Percentiles rank a stretch among this genome's conserved stretches.
These are phyloP conservation scores for Staphylotrichum longicolle DNA, from an alignment of 495 filamentous ascomycete genomes.

Conservation along the genomic window DNA sequence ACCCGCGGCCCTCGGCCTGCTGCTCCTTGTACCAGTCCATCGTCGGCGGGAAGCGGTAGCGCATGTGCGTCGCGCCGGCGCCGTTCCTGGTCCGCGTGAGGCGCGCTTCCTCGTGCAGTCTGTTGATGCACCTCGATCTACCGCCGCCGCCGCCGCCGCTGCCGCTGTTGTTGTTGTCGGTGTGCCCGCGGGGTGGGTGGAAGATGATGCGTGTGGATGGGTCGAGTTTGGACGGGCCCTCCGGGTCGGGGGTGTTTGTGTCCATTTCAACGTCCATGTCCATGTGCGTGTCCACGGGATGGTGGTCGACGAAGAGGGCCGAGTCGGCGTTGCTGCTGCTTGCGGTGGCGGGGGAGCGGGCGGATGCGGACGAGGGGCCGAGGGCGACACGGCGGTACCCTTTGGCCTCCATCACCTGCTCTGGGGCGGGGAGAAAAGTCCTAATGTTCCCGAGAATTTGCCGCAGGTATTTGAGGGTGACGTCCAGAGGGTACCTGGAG, in stretches of 20 bases:
- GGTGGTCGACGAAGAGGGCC: constrained; percentile 8
- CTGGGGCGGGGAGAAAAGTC: constrained; percentile 32
- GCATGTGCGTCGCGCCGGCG: constrained; percentile 26
- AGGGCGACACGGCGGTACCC: constrained; percentile 2
- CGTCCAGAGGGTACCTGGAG: constrained; percentile 25
- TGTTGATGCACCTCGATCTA: constrained; percentile 38
- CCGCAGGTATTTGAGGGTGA: constrained; percentile 26
- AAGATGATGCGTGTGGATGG: constrained; percentile 38
- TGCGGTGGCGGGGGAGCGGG: not conserved
- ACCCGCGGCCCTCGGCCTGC: constrained; percentile 39
- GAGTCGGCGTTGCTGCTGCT: not conserved
- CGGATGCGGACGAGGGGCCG: not conserved
- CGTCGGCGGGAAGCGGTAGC: constrained; percentile 41
- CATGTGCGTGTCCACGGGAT: not conserved
- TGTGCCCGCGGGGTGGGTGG: constrained; percentile 39
- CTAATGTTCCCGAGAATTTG: constrained; percentile 27
- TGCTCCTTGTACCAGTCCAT: constrained; percentile 47
- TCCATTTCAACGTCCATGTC: constrained; percentile 25
- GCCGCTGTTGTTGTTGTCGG: not conserved
- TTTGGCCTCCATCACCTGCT: constrained; percentile 21
- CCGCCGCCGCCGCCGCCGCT: constrained; percentile 1
- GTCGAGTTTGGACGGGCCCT: not conserved
- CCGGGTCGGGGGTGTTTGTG: not conserved
- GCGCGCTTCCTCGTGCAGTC: constrained; percentile 39
- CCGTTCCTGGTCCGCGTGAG: constrained; percentile 24